Percentiles rank a stretch among this genome's conserved stretches.
Evolutionary conservation across 2,329 filamentous ascomycete species (phyloP).

Genomic region (Paecilomyces niveus): DNA sequence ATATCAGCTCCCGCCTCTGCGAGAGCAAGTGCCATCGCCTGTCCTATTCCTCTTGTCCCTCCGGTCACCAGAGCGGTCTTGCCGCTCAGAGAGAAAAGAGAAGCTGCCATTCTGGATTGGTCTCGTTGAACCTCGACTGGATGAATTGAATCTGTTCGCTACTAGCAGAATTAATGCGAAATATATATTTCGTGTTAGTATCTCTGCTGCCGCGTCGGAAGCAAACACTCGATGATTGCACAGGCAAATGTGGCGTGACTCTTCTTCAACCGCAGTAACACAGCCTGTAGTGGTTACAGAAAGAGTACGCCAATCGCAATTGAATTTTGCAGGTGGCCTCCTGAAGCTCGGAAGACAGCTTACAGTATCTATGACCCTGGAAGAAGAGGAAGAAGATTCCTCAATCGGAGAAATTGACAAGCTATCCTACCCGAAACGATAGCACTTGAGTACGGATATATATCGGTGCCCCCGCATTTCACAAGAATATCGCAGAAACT

Average conservation of each 20-base stretch:
- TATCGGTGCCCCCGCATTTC: background rate
- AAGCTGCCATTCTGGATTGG: constrained; percentile 20
- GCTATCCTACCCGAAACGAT: background rate
- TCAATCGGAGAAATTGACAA: background rate
- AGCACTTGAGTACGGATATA: background rate
- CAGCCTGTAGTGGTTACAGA: background rate
- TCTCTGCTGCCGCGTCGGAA: background rate
- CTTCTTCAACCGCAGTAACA: background rate
- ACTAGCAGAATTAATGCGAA: constrained; percentile 9
- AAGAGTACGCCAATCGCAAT: background rate
- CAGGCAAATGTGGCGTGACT: background rate
- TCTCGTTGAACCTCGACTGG: background rate
- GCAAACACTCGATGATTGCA: background rate
- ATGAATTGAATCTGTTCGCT: background rate
- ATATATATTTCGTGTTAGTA: background rate
- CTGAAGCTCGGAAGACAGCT: too few species aligned
- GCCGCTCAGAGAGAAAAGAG: constrained; percentile 33
- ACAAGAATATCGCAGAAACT: background rate
- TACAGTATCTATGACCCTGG: background rate
- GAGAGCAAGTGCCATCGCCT: constrained; percentile 40
- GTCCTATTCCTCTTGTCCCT: constrained; percentile 42
- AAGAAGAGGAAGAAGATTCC: background rate
- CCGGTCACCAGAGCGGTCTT: constrained; percentile 41
- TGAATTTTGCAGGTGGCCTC: background rate
- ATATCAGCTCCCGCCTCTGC: constrained; percentile 43